A percentile compares a stretch with the other conserved stretches of the same genome.
phyloP scores from a whole-genome alignment of 1,284 basidiomycete genomes.

The Calocybe gambosa region DNA sequence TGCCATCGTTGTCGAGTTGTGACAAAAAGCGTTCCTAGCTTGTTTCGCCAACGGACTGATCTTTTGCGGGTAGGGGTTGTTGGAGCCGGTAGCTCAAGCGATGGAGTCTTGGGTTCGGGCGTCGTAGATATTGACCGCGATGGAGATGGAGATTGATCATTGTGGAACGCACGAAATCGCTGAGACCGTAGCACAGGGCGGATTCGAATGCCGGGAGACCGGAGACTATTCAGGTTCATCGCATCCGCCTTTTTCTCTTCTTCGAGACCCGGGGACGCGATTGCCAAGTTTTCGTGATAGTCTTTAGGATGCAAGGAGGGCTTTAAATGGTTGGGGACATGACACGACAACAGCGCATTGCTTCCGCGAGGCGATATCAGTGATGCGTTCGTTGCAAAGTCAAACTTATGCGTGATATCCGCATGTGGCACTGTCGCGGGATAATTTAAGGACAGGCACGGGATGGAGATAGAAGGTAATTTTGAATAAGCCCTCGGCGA shows the following conservation, averaged over 20 bases:
- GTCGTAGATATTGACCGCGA: conserved; percentile 9
- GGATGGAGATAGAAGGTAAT: conserved; percentile 4
- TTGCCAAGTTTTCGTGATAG: background rate
- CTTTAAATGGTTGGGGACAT: background rate
- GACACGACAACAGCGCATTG: background rate
- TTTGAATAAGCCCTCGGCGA: background rate
- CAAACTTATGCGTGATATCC: conserved; percentile 3
- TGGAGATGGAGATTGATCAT: conserved; percentile 13
- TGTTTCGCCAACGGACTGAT: conserved; percentile 10
- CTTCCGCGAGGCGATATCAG: conserved; percentile 3
- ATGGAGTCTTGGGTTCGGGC: conserved; percentile 8
- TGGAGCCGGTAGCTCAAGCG: conserved; percentile 15
- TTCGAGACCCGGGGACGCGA: background rate
- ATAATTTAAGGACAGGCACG: conserved; percentile 5
- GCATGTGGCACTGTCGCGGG: conserved; percentile 9
- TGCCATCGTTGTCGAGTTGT: conserved; percentile 4
- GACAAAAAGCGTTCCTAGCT: conserved; percentile 18
- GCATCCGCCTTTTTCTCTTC: conserved; percentile 2
- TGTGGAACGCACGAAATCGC: conserved; percentile 14
- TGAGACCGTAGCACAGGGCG: conserved; percentile 9
- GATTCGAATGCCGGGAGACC: conserved; percentile 8
- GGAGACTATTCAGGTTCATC: conserved; percentile 2
- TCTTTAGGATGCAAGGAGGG: background rate
- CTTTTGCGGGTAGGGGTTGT: conserved; percentile 10
- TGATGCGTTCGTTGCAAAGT: conserved; percentile 16